Base-by-base conservation (phyloP, 2,329 filamentous ascomycete species). In the Venturia carpophila region DNA sequence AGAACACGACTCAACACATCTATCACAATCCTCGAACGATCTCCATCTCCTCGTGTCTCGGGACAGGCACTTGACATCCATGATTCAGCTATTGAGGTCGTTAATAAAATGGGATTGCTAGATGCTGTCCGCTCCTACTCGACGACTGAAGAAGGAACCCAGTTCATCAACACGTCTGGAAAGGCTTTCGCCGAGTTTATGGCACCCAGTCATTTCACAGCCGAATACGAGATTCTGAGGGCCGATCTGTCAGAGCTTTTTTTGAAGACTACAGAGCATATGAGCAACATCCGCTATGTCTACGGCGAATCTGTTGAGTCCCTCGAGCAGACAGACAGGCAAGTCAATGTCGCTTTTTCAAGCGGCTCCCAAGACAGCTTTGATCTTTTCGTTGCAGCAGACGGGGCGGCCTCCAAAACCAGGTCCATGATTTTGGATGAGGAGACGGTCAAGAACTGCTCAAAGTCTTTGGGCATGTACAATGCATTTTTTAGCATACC, bases 141-240 rank as follows among this genome's bases (percentile, higher is more conserved):
- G 1, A 80, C 83, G 17, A 69, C 78, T 19, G 81, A 87, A 73
- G 64, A 72, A 49, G 84, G 84, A 3, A 37, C 83, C 1, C 69
- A 75, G 41, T 69, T 83, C 21, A 75, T 84, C 30, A 76, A 84
- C 69, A 65, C 43, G n/a, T 63, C 64, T 21, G 67, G 67, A 21
- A 64, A 58, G 39, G 27, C 21, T 64, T n/a, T 56, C n/a, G 63
- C 63, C 30, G 13, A 34, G 67, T 0, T 66, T 71, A 71, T 84
- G 34, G 83, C 80, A 0, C 43, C 43, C n/a, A 47, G 43, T 19
- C 43, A 47, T 47, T 47, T 78, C 79, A 83, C 80, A 0, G 80
- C 78, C 66, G 84, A 87, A 64, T 85, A 78, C 66, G 84, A 87
- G 73, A 82, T 87, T 61, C 82, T 87, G 77, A 76, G 84, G 10